phyloP scores from a whole-genome alignment of 257 asterid species.

The Solanum lycopersicoides region DNA sequence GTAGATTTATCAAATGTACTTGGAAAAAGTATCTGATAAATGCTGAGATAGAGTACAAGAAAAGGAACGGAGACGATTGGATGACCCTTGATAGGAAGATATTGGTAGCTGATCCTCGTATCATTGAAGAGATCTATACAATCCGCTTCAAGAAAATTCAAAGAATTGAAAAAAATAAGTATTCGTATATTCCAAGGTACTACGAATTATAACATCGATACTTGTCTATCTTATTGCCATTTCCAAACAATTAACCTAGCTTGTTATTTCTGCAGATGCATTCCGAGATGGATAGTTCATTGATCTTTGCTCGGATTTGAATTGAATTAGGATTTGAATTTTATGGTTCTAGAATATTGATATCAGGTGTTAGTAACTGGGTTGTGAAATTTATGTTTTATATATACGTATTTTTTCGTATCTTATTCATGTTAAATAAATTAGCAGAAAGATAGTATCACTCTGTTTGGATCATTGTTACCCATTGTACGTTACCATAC shows the following conservation, averaged over 20 bases:
- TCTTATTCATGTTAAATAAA: neutral
- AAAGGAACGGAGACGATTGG: neutral
- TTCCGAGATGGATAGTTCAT: neutral
- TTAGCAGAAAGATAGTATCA: neutral
- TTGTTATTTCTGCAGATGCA: neutral
- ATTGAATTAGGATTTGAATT: neutral
- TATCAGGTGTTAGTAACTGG: neutral
- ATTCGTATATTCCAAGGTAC: neutral
- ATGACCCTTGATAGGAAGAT: neutral
- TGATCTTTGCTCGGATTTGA: neutral
- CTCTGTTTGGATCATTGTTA: too few species aligned
- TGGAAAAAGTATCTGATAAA: neutral
- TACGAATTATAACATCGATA: neutral
- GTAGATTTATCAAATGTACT: neutral
- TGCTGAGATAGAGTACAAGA: neutral
- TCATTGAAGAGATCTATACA: neutral
- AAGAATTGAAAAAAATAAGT: neutral
- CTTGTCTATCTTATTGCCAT: neutral
- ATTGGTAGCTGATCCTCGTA: accelerated
- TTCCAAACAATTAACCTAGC: neutral
- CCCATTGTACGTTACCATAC: too few species aligned
- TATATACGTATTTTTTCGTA: too few species aligned
- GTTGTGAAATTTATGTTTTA: neutral
- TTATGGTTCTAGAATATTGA: neutral
- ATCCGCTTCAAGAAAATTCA: neutral